phyloP scores from a whole-genome alignment of 2,329 filamentous ascomycete genomes.

The Colletotrichum lini region DNA sequence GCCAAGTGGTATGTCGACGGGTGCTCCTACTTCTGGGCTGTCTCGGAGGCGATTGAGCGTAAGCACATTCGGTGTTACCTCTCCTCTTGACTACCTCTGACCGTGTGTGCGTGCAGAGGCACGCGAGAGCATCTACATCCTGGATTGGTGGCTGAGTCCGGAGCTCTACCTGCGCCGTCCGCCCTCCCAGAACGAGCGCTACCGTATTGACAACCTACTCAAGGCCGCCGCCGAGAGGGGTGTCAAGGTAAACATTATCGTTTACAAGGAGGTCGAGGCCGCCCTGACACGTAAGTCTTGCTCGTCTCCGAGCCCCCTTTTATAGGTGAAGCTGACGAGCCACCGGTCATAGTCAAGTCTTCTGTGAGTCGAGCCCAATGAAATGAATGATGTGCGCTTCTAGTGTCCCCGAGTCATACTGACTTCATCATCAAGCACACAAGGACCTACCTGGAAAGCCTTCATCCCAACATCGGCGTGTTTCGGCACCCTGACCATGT shows the following conservation, averaged over 20 bases:
- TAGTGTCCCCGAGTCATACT: constrained; percentile 25
- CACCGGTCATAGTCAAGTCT: constrained; percentile 55
- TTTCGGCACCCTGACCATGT: constrained; percentile 93
- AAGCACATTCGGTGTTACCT: constrained; percentile 40
- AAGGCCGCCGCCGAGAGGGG: constrained; percentile 86
- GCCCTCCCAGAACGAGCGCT: constrained; percentile 84
- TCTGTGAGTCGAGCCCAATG: constrained; percentile 62
- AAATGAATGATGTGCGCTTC: constrained; percentile 57
- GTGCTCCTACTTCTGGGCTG: constrained; percentile 88
- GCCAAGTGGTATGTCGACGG: constrained; percentile 93
- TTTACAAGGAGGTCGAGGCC: constrained; percentile 92
- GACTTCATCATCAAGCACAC: constrained; percentile 70
- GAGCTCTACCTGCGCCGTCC: constrained; percentile 90
- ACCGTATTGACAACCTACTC: constrained; percentile 87
- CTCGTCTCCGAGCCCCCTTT: constrained; percentile 47
- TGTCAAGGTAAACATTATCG: constrained; percentile 86
- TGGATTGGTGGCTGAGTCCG: constrained; percentile 92
- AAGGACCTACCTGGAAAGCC: constrained; percentile 80
- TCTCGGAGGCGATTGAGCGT: constrained; percentile 82
- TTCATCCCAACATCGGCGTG: constrained; percentile 88
- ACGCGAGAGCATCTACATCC: constrained; percentile 83
- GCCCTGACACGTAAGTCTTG: constrained; percentile 81
- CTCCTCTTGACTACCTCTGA: constrained; percentile 22
- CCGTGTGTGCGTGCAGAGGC: constrained; percentile 65
- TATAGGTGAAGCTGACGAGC: constrained; percentile 35